Percentiles rank a stretch among this genome's conserved stretches.
Conservation (phyloP, 2,329 filamentous ascomycete genomes). For the Epichloe coenophiala region DNA sequence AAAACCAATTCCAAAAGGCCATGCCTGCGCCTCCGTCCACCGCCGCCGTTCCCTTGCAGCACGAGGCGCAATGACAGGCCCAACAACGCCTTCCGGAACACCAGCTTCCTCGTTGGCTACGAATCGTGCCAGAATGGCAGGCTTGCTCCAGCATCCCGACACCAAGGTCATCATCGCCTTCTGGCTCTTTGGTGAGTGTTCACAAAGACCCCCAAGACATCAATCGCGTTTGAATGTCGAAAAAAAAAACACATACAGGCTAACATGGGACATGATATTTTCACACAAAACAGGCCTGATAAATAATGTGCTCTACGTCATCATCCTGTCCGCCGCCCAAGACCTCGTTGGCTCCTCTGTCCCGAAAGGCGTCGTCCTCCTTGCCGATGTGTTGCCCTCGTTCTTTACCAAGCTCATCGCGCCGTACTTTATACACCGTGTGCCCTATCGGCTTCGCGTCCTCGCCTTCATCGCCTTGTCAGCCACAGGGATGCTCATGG, state of each 20-base stretch:
- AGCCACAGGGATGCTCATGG: conserved; percentile 73
- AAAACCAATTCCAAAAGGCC: background rate
- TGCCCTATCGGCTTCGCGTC: conserved; percentile 69
- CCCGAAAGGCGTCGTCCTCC: conserved; percentile 83
- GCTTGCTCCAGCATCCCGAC: conserved; percentile 54
- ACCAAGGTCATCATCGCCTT: conserved; percentile 66
- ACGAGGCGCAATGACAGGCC: conserved; percentile 19
- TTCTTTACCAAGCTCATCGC: conserved; percentile 79
- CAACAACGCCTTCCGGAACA: conserved; percentile 33
- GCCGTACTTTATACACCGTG: conserved; percentile 83
- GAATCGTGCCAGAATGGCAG: conserved; percentile 52
- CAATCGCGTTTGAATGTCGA: background rate
- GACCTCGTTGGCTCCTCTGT: conserved; percentile 85
- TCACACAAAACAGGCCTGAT: conserved; percentile 35
- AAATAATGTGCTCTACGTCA: conserved; percentile 96
- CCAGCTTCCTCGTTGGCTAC: conserved; percentile 58
- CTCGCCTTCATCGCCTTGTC: conserved; percentile 63
- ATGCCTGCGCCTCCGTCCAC: background rate
- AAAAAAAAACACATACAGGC: background rate
- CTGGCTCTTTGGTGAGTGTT: conserved; percentile 71
- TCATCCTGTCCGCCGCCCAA: conserved; percentile 88
- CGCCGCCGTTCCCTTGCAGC: background rate
- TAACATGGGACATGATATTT: background rate
- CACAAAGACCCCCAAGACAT: background rate
- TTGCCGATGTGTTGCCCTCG: conserved; percentile 82